A percentile compares a stretch with the other conserved stretches of the same genome.
phyloP scores from a whole-genome alignment of 306 rosid species.

The Rosa chinensis region DNA sequence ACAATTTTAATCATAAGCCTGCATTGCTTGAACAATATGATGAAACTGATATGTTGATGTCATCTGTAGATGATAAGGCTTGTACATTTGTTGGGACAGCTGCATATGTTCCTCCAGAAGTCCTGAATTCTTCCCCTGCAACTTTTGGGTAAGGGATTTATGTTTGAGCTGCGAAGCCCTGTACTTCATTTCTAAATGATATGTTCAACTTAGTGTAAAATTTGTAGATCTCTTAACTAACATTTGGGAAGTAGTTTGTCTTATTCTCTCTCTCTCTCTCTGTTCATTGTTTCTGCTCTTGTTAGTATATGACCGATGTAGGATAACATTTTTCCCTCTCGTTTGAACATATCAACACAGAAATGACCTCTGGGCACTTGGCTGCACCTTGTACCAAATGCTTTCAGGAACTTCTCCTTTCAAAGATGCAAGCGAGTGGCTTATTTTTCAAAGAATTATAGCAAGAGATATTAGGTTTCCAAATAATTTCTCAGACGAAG shows the following conservation, averaged over 20 bases:
- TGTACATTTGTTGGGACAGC: constrained; percentile 99
- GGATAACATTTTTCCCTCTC: constrained; percentile 22
- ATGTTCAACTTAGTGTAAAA: constrained; percentile 11
- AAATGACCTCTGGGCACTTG: constrained; percentile 99
- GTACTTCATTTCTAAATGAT: constrained; percentile 2
- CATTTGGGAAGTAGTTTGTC: constrained; percentile 4
- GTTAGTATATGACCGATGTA: constrained; percentile 1
- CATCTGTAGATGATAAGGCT: constrained; percentile 81
- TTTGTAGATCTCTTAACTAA: neutral
- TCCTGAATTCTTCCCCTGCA: constrained; percentile 98
- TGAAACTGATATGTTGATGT: constrained; percentile 15
- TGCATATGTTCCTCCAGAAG: constrained; percentile 99
- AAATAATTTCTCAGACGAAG: constrained; percentile 78
- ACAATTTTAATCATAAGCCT: constrained; percentile 20
- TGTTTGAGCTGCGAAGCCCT: neutral
- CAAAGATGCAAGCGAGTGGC: constrained; percentile 99
- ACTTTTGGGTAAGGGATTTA: constrained; percentile 74
- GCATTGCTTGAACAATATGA: constrained; percentile 17
- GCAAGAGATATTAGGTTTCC: constrained; percentile 97
- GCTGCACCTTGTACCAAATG: constrained; percentile 99
- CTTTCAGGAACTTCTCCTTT: constrained; percentile 99
- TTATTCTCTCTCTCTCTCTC: neutral
- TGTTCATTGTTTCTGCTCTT: constrained; percentile 1
- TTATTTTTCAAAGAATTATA: constrained; percentile 94
- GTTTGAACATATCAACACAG: constrained; percentile 54